Evolutionary conservation across 2,329 filamentous ascomycete genomes (phyloP).

Genomic region (Fusarium sp.): DNA sequence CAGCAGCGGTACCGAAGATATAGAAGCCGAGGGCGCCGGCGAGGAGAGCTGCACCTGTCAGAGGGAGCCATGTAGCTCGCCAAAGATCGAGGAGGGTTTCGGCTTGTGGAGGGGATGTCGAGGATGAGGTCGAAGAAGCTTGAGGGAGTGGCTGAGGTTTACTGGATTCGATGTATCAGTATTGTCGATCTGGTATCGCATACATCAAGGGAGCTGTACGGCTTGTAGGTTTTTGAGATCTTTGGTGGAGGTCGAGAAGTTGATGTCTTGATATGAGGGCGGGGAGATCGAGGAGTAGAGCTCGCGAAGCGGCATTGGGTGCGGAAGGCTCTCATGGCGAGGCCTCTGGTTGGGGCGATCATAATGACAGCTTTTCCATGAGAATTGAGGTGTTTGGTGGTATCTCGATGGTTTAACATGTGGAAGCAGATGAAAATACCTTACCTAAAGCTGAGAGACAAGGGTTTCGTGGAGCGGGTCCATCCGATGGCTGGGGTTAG

Average conservation of each 20-base stretch:
- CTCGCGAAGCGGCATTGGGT: conserved; percentile 47
- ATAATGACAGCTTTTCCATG: conserved; percentile 42
- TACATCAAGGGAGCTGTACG: conserved; percentile 38
- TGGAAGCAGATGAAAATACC: conserved; percentile 19
- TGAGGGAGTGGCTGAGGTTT: conserved; percentile 22
- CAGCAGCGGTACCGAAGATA: conserved; percentile 54
- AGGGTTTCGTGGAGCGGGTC: conserved; percentile 39
- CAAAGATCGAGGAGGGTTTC: conserved; percentile 52
- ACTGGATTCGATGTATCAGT: conserved; percentile 25
- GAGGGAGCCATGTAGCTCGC: conserved; percentile 55
- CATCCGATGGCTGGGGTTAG: conserved; percentile 20
- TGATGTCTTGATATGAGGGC: conserved; percentile 32
- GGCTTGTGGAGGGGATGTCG: conserved; percentile 36
- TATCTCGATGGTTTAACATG: conserved; percentile 17
- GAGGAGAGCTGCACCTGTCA: conserved; percentile 60
- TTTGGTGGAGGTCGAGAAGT: conserved; percentile 37
- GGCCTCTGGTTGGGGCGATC: conserved; percentile 46
- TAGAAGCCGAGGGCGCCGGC: conserved; percentile 61
- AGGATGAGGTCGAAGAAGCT: conserved; percentile 21
- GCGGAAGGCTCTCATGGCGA: conserved; percentile 24
- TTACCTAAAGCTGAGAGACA: conserved; percentile 1
- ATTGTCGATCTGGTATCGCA: neutral
- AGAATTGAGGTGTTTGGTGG: neutral
- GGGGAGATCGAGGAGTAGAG: conserved; percentile 41
- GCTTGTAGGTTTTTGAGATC: conserved; percentile 45